phyloP scores from a whole-genome alignment of 1,284 basidiomycete genomes.

The Nidula niveotomentosa region DNA sequence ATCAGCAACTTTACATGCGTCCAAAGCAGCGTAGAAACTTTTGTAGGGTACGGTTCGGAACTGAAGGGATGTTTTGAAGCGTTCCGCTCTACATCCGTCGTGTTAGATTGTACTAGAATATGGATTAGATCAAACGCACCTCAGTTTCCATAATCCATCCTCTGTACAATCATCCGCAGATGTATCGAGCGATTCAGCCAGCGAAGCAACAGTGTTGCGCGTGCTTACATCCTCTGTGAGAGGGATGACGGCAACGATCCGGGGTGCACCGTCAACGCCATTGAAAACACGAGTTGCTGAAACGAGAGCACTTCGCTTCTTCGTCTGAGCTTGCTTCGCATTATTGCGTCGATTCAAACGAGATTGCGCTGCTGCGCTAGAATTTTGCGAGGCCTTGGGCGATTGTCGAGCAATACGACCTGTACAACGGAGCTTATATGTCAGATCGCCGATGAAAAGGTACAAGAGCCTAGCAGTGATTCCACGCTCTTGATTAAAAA shows the following conservation, averaged over 20 bases:
- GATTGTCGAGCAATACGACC: constrained; percentile 56
- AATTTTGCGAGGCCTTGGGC: constrained; percentile 44
- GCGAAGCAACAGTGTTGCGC: constrained; percentile 47
- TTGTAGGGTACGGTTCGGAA: constrained; percentile 77
- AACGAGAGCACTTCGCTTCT: constrained; percentile 71
- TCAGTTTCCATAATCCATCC: constrained; percentile 64
- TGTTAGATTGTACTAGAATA: not conserved
- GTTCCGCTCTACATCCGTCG: constrained; percentile 57
- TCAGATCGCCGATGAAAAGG: not conserved
- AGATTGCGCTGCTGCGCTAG: constrained; percentile 51
- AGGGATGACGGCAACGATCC: constrained; percentile 80
- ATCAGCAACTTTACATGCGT: constrained; percentile 88
- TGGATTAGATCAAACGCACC: constrained; percentile 39
- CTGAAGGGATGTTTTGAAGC: constrained; percentile 90
- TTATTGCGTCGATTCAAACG: constrained; percentile 75
- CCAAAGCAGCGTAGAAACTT: constrained; percentile 78
- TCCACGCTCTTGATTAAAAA: too few species aligned
- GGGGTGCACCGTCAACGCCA: constrained; percentile 76
- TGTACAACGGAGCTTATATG: constrained; percentile 19
- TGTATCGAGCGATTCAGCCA: constrained; percentile 69
- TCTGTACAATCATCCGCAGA: constrained; percentile 51
- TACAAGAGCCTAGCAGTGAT: too few species aligned
- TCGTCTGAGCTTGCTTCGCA: constrained; percentile 73
- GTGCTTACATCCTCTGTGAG: constrained; percentile 69
- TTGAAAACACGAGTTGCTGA: constrained; percentile 75